Evolutionary conservation across 2,329 filamentous ascomycete species (phyloP).

Genomic region (Talaromyces marneffei): DNA sequence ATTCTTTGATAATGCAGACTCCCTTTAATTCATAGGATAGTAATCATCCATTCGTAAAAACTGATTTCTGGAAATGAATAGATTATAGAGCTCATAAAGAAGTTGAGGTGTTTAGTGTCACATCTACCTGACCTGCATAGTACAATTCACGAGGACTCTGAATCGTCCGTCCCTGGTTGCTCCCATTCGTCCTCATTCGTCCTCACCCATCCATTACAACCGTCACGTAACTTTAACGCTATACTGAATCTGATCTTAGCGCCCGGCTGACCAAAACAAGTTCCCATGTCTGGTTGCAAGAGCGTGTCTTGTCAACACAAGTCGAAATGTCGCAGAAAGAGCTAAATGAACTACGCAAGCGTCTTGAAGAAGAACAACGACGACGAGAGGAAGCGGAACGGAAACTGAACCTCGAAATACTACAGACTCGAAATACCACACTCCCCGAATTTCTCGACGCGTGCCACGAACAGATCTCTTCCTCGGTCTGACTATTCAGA

Average conservation of each 20-base stretch:
- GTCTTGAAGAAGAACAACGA: background rate
- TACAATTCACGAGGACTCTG: background rate
- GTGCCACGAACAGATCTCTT: constrained; percentile 18
- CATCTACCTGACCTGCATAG: too few relatives aligned
- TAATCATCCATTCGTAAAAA: too few relatives aligned
- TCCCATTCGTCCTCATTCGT: background rate
- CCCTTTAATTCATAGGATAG: too few relatives aligned
- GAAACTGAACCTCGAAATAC: background rate
- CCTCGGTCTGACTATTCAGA: constrained; percentile 17
- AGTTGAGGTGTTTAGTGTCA: too few relatives aligned
- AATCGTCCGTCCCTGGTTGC: background rate
- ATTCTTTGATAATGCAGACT: too few relatives aligned
- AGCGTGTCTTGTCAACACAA: background rate
- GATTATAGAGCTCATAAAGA: too few relatives aligned
- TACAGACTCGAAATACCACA: constrained; percentile 16
- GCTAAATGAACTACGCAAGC: background rate
- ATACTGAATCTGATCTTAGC: background rate
- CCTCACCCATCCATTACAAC: too few relatives aligned
- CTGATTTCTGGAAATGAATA: too few relatives aligned
- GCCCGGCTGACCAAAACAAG: background rate
- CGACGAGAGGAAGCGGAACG: constrained; percentile 10
- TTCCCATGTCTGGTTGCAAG: background rate
- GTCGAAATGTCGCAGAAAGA: constrained; percentile 3
- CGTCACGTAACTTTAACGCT: background rate
- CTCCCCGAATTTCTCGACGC: constrained; percentile 18